Evolutionary conservation across 768 basidiomycete species (phyloP), one percentile per base, ranked within the genome.

Genomic region (Russula vinacea): DNA sequence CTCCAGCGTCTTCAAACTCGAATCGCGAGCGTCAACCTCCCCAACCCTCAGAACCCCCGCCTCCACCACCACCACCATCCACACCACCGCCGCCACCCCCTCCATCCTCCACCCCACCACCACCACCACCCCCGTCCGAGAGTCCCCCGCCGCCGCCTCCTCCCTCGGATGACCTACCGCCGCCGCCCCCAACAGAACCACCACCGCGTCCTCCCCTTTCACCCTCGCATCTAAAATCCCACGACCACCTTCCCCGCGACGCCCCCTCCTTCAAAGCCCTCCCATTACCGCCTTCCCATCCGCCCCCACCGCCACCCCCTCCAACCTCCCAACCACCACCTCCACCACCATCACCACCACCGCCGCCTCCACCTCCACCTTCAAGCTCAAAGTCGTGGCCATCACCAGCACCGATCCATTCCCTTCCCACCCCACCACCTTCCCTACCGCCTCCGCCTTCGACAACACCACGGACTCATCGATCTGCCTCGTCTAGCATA

Each of bases 161-260:
- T 17, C 58, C 69, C 22, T 55, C 32, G 7, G 68, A 66, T 17
- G 32, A 73, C 75, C n/a, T 73, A 0, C 76, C 77, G 0, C 76
- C 74, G 0, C 76, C 75, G 16, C 76, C 74, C 5, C 69, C 70
- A 44, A 62, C 62, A 19, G 22, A 69, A 72, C 79, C 77, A 0
- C 76, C 76, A 0, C 75, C 74, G 0, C 76, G 75, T 33, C 75
- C 74, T 10, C 64, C 75, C 9, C 66, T 73, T 10, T 66, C 70
- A 26, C 66, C 67, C 39, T 70, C 71, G 14, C 72, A 70, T 6
- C 66, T 65, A 26, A 71, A 67, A 19, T 67, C 69, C 52, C 67
- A 19, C 54, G 53, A 55, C 70, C 66, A 39, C 70, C 69, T 14
- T 68, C 71, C 29, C 66, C 68, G 35, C 67, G 53, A 65, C 70